Evolutionary conservation across 768 basidiomycete species (phyloP).

Genomic region (Amanita phalloides): DNA sequence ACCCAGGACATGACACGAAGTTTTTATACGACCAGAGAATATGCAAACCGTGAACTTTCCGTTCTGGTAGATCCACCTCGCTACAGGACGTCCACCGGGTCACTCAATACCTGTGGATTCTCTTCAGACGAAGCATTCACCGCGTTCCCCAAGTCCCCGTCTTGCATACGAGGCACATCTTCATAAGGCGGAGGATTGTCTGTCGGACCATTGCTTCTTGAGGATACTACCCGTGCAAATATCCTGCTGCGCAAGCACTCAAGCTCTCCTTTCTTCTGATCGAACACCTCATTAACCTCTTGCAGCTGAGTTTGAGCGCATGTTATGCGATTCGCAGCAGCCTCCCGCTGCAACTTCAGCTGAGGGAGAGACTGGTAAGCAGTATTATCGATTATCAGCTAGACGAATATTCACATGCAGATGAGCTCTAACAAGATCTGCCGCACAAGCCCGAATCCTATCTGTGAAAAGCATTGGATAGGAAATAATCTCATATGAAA

Average conservation of each 20-base stretch:
- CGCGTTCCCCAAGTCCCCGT: background rate
- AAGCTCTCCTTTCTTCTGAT: conserved; percentile 17
- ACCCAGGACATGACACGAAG: background rate
- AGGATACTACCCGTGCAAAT: conserved; percentile 21
- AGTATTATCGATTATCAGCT: background rate
- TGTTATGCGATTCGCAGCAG: conserved; percentile 19
- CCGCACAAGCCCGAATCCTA: conserved; percentile 25
- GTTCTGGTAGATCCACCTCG: too few relatives aligned
- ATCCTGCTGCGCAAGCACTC: conserved; percentile 20
- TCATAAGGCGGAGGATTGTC: conserved; percentile 7
- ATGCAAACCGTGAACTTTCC: background rate
- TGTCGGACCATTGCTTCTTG: conserved; percentile 11
- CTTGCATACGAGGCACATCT: background rate
- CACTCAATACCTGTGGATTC: too few relatives aligned
- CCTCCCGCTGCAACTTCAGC: conserved; percentile 22
- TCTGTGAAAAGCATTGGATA: conserved; percentile 15
- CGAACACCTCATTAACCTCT: conserved; percentile 13
- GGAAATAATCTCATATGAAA: conserved; percentile 1
- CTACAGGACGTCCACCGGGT: background rate
- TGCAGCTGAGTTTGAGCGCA: conserved; percentile 14
- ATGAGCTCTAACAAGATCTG: conserved; percentile 25
- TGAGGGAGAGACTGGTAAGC: conserved; percentile 7
- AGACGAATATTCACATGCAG: conserved; percentile 16
- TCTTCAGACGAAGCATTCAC: background rate
- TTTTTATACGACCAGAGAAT: background rate